Percentiles rank a stretch among this genome's conserved stretches.
phyloP scores from a whole-genome alignment of 1,139 yeast species.

The Zhuliangozyma blackwelliae region DNA sequence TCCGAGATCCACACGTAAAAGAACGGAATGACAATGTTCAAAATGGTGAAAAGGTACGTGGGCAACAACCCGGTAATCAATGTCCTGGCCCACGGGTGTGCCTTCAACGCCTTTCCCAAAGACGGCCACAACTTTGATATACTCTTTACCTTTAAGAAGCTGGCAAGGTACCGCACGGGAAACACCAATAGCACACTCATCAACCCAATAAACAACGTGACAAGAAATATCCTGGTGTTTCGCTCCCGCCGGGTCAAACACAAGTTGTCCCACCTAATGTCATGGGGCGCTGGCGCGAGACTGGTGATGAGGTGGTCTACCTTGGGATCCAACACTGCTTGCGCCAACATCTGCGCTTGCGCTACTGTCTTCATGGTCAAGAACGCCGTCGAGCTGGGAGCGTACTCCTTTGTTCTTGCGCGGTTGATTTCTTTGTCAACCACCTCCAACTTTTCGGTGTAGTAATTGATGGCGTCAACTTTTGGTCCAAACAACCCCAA shows the following conservation, averaged over 20 bases:
- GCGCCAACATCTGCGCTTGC: slow-evolving; percentile 87
- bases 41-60: slow-evolving; percentile 67
- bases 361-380: slow-evolving; percentile 84
- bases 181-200: slow-evolving; percentile 64
- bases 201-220: slow-evolving; percentile 61
- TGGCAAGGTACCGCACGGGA: slow-evolving; percentile 72
- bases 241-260: slow-evolving; percentile 57
- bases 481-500: slow-evolving; percentile 52
- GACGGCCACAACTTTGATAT: slow-evolving; percentile 71
- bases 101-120: slow-evolving; percentile 57
- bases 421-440: slow-evolving; percentile 55
- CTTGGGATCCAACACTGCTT: slow-evolving; percentile 78
- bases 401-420: slow-evolving; percentile 58
- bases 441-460: slow-evolving; percentile 49
- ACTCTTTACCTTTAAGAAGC: slow-evolving; percentile 64
- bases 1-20: slow-evolving; percentile 66
- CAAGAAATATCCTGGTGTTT: slow-evolving; percentile 52
- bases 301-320: slow-evolving; percentile 68
- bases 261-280: slow-evolving; percentile 75
- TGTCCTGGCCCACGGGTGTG: slow-evolving; percentile 54
- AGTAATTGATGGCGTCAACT: slow-evolving; percentile 64
- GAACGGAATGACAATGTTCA: slow-evolving; percentile 72
- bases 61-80: slow-evolving; percentile 77
- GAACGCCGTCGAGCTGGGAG: slow-evolving; percentile 65
- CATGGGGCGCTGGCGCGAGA: slow-evolving; percentile 86